Evolutionary conservation across 371 early-diverging fungal species (phyloP).

Genomic region (Circinella minor): DNA sequence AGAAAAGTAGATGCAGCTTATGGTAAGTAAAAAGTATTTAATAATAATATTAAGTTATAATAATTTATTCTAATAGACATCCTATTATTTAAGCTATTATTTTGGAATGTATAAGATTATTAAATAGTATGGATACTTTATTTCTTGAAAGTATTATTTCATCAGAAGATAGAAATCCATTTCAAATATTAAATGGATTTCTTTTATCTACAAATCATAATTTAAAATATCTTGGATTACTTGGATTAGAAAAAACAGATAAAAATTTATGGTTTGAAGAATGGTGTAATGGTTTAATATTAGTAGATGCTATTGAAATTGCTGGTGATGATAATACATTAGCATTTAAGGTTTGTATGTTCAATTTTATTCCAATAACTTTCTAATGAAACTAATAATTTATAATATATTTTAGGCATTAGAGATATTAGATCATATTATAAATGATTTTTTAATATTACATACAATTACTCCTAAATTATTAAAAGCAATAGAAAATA

Average conservation of each 20-base stretch:
- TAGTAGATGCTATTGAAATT: constrained; percentile 17
- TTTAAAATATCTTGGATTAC: constrained; percentile 50
- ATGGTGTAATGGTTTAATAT: constrained; percentile 32
- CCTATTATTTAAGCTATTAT: constrained; percentile 36
- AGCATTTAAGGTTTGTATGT: constrained; percentile 17
- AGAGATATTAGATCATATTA: constrained; percentile 26
- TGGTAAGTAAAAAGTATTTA: constrained; percentile 30
- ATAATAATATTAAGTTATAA: too few species aligned
- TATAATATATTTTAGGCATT: constrained; percentile 21
- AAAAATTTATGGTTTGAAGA: constrained; percentile 35
- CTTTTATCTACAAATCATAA: constrained; percentile 45
- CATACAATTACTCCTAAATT: background rate
- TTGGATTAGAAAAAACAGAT: constrained; percentile 29
- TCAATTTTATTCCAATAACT: too few species aligned
- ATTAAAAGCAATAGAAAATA: constrained; percentile 3
- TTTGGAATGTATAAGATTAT: constrained; percentile 40
- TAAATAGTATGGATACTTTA: constrained; percentile 31
- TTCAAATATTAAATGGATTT: constrained; percentile 34
- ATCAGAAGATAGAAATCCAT: constrained; percentile 24
- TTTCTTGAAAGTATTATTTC: constrained; percentile 18
- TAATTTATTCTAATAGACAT: too few species aligned
- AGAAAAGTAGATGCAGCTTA: constrained; percentile 55
- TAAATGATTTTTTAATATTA: constrained; percentile 13
- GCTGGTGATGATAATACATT: constrained; percentile 32
- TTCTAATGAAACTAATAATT: too few species aligned